Evolutionary conservation across 1,139 yeast species (phyloP).

Genomic region (Debaryomyces nepalensis): DNA sequence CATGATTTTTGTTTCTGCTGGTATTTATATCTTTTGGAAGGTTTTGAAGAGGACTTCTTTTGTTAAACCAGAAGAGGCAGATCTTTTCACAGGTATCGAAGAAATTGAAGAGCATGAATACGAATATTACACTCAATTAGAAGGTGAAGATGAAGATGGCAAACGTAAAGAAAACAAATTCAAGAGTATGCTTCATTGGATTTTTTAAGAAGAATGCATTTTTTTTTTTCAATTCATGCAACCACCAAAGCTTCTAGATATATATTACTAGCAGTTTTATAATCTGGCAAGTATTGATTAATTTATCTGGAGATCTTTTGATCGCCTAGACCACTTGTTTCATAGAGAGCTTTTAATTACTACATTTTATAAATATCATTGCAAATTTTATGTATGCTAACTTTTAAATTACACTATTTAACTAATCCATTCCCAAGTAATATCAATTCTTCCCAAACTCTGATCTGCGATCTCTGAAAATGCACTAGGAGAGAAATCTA

Average conservation of each 20-base stretch:
- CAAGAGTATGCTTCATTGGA: conserved; percentile 16
- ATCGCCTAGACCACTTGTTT: not conserved
- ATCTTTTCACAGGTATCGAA: conserved; percentile 39
- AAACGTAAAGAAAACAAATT: conserved; percentile 10
- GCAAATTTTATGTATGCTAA: conserved; percentile 6
- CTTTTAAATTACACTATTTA: not conserved
- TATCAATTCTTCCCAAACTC: conserved; percentile 46
- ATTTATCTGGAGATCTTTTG: not conserved
- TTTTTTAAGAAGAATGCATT: conserved; percentile 14
- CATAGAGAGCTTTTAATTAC: not conserved
- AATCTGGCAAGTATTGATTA: no score
- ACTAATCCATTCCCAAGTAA: conserved; percentile 44
- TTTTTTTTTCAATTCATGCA: no score
- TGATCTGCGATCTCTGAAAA: conserved; percentile 43
- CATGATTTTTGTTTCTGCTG: conserved; percentile 41
- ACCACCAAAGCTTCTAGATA: no score
- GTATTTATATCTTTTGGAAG: conserved; percentile 41
- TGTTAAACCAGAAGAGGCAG: conserved; percentile 36
- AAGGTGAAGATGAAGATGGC: conserved; percentile 16
- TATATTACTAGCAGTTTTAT: no score
- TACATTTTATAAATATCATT: conserved; percentile 2
- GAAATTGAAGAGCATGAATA: conserved; percentile 51
- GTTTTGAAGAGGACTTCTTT: conserved; percentile 36
- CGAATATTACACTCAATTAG: conserved; percentile 38
- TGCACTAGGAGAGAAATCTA: conserved; percentile 53